Conservation (phyloP, 2,329 filamentous ascomycete species). For the Sporothrix variecibatus region DNA sequence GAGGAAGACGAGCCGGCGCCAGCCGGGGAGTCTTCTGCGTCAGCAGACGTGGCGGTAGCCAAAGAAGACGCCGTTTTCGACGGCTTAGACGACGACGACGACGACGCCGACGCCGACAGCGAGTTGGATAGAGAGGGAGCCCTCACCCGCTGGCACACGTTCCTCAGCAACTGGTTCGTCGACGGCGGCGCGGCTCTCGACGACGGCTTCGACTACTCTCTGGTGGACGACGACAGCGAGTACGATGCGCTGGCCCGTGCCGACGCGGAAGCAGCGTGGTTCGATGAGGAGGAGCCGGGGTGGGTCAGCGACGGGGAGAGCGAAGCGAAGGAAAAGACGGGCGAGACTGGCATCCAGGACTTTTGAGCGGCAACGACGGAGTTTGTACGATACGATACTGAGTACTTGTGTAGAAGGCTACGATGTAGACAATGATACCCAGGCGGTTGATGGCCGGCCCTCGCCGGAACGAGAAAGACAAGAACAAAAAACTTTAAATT, state of each 20-base stretch:
- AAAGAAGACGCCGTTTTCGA: neutral
- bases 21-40: neutral
- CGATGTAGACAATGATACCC: neutral
- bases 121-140: conserved; percentile 62
- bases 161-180: conserved; percentile 74
- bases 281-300: conserved; percentile 74
- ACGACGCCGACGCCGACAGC: conserved; percentile 49
- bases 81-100: neutral
- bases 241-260: conserved; percentile 64
- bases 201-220: conserved; percentile 73
- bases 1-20: conserved; percentile 19
- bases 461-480: neutral
- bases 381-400: neutral
- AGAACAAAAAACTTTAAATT: neutral
- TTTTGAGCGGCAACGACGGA: conserved; percentile 51
- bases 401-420: neutral
- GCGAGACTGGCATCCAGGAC: conserved; percentile 73
- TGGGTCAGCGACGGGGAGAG: conserved; percentile 55
- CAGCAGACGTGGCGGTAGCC: neutral
- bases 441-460: neutral
- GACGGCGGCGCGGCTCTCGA: conserved; percentile 60
- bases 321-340: conserved; percentile 39
- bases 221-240: conserved; percentile 70
- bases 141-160: conserved; percentile 66
- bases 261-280: conserved; percentile 74